These are phyloP conservation scores for Starmerella kuoi DNA, from an alignment of 805 yeast genomes.

Conservation along the genomic window DNA sequence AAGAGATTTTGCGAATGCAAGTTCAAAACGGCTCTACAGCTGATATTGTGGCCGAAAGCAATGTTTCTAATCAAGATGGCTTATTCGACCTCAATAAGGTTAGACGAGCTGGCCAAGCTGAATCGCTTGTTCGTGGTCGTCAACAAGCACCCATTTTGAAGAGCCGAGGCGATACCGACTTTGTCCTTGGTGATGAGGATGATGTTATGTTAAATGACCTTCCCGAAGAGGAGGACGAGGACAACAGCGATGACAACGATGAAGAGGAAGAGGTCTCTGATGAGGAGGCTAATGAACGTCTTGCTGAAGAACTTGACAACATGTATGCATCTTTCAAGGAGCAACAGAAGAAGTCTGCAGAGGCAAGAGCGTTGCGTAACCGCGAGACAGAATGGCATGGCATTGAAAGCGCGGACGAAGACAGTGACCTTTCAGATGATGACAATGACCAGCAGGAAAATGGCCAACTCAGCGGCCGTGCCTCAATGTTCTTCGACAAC, in stretches of 20 bases:
- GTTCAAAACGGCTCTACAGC: slow-evolving; percentile 90
- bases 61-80: slow-evolving; percentile 57
- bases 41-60: slow-evolving; percentile 86
- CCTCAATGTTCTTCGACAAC: slow-evolving; percentile 32
- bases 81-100: slow-evolving; percentile 77
- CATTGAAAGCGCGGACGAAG: slow-evolving; percentile 27
- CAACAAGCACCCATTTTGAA: slow-evolving; percentile 30
- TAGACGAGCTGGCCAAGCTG: slow-evolving; percentile 71
- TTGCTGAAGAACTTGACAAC: slow-evolving; percentile 70
- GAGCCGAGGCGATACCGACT: slow-evolving; percentile 12
- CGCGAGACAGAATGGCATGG: slow-evolving; percentile 36
- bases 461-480: slow-evolving; percentile 27
- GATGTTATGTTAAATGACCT: slow-evolving; percentile 31
- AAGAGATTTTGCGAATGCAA: slow-evolving; percentile 82
- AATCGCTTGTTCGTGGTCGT: slow-evolving; percentile 65
- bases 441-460: slow-evolving; percentile 19
- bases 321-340: slow-evolving; percentile 65
- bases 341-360: slow-evolving; percentile 35
- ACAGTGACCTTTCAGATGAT: slow-evolving; percentile 20
- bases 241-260: slow-evolving; percentile 28
- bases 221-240: slow-evolving; percentile 26
- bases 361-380: slow-evolving; percentile 39
- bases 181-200: slow-evolving; percentile 24
- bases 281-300: slow-evolving; percentile 35
- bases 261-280: slow-evolving; percentile 27